Conservation (phyloP, 371 early-diverging fungal species). For the Amoeboaphelidium occidentale region DNA sequence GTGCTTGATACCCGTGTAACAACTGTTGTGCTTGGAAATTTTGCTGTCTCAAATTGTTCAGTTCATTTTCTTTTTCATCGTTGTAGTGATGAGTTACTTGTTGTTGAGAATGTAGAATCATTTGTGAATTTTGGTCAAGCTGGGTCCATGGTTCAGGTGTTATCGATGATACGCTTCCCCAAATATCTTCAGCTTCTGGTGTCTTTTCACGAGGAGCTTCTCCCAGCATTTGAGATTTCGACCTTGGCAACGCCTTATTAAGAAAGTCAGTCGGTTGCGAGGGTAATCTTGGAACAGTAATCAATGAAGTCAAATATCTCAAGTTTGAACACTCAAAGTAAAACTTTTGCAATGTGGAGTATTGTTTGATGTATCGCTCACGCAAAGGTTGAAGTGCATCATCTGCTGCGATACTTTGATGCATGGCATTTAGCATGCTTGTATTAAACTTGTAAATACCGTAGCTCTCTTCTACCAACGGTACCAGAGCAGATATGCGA, state of each 20-base stretch:
- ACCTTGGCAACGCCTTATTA: too few species aligned
- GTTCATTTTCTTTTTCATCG: not conserved
- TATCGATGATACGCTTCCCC: not conserved
- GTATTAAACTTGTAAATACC: slow-evolving; percentile 86
- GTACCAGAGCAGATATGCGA: slow-evolving; percentile 78
- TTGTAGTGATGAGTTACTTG: not conserved
- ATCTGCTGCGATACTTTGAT: slow-evolving; percentile 50
- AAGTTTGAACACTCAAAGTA: slow-evolving; percentile 73
- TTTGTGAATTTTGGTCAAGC: too few species aligned
- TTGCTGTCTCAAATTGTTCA: not conserved
- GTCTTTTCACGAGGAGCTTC: not conserved
- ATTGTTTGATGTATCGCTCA: slow-evolving; percentile 55
- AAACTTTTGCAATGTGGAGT: slow-evolving; percentile 61
- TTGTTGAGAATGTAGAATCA: not conserved
- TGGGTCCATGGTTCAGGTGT: not conserved
- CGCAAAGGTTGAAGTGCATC: slow-evolving; percentile 72
- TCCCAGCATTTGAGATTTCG: not conserved
- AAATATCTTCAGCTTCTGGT: not conserved
- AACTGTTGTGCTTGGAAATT: not conserved
- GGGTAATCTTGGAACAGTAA: slow-evolving; percentile 64
- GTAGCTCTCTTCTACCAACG: slow-evolving; percentile 82
- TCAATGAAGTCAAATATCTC: slow-evolving; percentile 70
- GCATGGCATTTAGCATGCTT: slow-evolving; percentile 87
- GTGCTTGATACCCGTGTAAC: not conserved
- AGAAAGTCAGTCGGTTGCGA: slow-evolving; percentile 9